phyloP scores from a whole-genome alignment of 257 asterid genomes.

The Asclepias syriaca region DNA sequence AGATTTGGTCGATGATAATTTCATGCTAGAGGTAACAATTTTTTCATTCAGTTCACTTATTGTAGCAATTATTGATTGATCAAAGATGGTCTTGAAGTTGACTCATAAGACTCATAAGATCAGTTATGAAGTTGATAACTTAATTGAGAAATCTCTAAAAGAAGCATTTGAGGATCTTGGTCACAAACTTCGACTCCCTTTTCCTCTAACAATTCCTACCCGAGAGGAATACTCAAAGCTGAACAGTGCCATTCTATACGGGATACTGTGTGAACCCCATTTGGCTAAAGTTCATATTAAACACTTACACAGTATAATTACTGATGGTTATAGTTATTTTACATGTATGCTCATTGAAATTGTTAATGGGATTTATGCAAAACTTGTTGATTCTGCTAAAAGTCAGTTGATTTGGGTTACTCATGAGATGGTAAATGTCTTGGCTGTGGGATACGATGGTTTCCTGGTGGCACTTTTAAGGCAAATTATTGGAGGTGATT shows the following conservation, averaged over 20 bases:
- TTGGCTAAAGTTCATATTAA: constrained; percentile 51
- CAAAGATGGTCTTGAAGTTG: constrained; percentile 12
- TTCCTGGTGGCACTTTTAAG: constrained; percentile 58
- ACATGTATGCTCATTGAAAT: constrained; percentile 47
- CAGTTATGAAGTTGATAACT: constrained; percentile 49
- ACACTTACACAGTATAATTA: constrained; percentile 58
- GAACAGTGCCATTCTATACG: constrained; percentile 66
- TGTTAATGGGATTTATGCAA: constrained; percentile 47
- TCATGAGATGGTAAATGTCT: constrained; percentile 50
- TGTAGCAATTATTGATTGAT: not conserved
- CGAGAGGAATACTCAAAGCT: constrained; percentile 46
- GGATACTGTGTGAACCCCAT: constrained; percentile 48
- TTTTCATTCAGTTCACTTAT: not conserved
- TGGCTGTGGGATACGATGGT: constrained; percentile 59
- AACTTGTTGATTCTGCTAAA: constrained; percentile 44
- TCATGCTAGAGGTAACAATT: not conserved
- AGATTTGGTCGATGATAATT: not conserved
- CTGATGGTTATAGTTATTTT: constrained; percentile 62
- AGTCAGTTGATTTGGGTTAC: constrained; percentile 58
- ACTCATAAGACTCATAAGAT: constrained; percentile 25
- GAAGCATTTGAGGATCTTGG: constrained; percentile 49
- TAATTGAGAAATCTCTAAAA: constrained; percentile 46
- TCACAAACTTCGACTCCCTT: constrained; percentile 63
- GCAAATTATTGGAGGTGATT: constrained; percentile 76
- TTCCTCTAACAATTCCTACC: constrained; percentile 52